Conservation (phyloP, 805 yeast genomes). For the Candida railenensis region DNA sequence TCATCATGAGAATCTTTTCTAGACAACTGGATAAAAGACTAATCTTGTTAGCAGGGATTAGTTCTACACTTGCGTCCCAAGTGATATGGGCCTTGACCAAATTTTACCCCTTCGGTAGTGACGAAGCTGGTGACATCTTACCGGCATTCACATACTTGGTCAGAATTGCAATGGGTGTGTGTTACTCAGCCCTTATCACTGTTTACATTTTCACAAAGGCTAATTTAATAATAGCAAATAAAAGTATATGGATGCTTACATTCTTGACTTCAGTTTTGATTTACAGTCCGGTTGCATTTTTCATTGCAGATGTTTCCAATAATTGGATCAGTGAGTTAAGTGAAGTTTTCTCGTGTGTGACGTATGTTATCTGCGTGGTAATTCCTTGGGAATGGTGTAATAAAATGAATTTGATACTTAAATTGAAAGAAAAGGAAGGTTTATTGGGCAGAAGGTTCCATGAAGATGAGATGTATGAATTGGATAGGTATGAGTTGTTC, state of each 20-base stretch:
- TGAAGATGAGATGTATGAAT: slow-evolving; percentile 58
- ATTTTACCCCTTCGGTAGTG: slow-evolving; percentile 40
- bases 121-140: slow-evolving; percentile 52
- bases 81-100: slow-evolving; percentile 69
- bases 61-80: slow-evolving; percentile 54
- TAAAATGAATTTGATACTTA: slow-evolving; percentile 55
- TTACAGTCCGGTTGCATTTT: slow-evolving; percentile 64
- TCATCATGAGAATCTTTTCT: slow-evolving; percentile 64
- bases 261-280: slow-evolving; percentile 53
- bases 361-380: slow-evolving; percentile 69
- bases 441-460: slow-evolving; percentile 72
- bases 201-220: slow-evolving; percentile 55
- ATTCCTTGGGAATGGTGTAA: slow-evolving; percentile 88
- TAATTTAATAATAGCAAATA: slow-evolving; percentile 47
- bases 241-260: slow-evolving; percentile 54
- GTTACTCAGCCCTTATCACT: slow-evolving; percentile 64
- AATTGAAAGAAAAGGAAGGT: slow-evolving; percentile 63
- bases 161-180: slow-evolving; percentile 66
- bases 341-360: slow-evolving; percentile 69
- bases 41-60: slow-evolving; percentile 57
- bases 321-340: slow-evolving; percentile 74
- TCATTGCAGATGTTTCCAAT: slow-evolving; percentile 73
- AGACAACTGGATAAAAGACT: slow-evolving; percentile 67
- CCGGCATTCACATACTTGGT: slow-evolving; percentile 75
- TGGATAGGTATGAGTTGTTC: slow-evolving; percentile 39